A percentile compares a stretch with the other conserved stretches of the same genome.
Conservation (phyloP, 176 grass and related monocot species). For the Panicum miliaceum region DNA sequence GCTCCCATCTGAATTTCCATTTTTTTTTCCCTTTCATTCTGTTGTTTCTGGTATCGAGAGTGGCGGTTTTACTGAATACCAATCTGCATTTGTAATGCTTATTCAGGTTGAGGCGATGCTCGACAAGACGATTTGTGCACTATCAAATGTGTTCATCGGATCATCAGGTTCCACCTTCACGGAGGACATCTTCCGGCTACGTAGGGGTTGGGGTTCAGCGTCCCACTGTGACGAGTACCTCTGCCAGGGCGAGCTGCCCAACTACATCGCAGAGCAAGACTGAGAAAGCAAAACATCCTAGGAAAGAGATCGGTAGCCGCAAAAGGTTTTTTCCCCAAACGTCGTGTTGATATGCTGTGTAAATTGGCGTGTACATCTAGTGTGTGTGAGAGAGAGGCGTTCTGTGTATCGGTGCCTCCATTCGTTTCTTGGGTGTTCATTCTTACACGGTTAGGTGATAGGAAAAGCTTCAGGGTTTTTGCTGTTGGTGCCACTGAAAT, state of each 20-base stretch:
- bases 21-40: not conserved
- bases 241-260: conserved; percentile 84
- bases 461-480: too few species aligned
- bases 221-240: conserved; percentile 90
- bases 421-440: conserved; percentile 26
- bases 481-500: too few species aligned
- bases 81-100: not conserved
- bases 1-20: not conserved
- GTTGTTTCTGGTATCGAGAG: not conserved
- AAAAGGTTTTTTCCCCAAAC: not conserved
- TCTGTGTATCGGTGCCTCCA: not conserved
- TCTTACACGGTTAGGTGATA: conserved; percentile 27
- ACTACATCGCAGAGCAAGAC: conserved; percentile 75
- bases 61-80: not conserved
- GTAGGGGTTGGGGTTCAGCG: conserved; percentile 74
- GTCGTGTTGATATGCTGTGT: conserved; percentile 37
- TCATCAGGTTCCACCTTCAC: conserved; percentile 91
- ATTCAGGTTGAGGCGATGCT: conserved; percentile 91
- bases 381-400: conserved; percentile 24
- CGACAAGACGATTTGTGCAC: conserved; percentile 88
- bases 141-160: conserved; percentile 87
- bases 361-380: conserved; percentile 57
- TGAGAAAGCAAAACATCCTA: conserved; percentile 35
- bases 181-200: conserved; percentile 81
- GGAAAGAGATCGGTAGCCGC: conserved; percentile 15